phyloP scores from a whole-genome alignment of 2,329 filamentous ascomycete genomes.

The Fusarium succisae region DNA sequence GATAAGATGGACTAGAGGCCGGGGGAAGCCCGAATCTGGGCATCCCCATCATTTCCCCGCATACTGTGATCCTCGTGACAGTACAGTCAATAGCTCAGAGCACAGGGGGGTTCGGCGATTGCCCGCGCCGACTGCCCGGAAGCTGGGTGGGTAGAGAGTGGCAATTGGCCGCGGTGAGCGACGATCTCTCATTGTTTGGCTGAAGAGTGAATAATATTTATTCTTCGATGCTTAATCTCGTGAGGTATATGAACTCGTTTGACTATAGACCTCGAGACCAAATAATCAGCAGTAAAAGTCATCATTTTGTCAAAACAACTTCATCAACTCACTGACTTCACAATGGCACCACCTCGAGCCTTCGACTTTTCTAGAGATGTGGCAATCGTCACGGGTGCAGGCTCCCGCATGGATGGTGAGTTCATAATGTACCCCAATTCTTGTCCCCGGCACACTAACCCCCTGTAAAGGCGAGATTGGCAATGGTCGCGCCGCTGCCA shows the following conservation, averaged over 20 bases:
- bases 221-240: not conserved
- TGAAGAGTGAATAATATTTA: not conserved
- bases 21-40: not conserved
- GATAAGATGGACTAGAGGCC: not conserved
- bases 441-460: not conserved
- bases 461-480: not conserved
- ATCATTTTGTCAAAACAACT: not conserved
- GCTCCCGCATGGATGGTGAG: constrained; percentile 1
- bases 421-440: not conserved
- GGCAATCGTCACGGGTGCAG: not conserved
- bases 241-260: not conserved
- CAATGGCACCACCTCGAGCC: not conserved
- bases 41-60: not conserved
- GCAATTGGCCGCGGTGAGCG: not conserved
- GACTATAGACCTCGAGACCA: not conserved
- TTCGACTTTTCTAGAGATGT: not conserved
- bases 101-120: not conserved
- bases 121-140: not conserved
- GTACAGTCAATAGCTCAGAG: not conserved
- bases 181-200: not conserved
- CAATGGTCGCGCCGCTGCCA: constrained; percentile 1
- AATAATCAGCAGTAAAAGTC: not conserved
- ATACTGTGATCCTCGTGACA: not conserved
- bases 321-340: not conserved
- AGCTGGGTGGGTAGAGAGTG: not conserved